Evolutionary conservation across 495 filamentous ascomycete species (phyloP).

Genomic region (Hypoxylon perforatum): DNA sequence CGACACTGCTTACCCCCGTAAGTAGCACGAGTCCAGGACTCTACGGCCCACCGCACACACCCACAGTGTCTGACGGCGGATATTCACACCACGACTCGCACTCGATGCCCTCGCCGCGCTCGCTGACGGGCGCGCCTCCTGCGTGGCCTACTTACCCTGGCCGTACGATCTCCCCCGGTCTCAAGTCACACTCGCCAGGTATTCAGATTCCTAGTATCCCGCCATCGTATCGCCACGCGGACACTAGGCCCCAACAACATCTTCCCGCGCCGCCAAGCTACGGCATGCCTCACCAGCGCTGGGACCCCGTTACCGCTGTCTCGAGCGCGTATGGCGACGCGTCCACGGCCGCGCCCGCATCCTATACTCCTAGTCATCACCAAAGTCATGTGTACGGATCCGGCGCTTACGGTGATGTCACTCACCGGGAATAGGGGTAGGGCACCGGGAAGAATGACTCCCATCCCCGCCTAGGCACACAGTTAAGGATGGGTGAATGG

Average conservation of each 20-base stretch:
- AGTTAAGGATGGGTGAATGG: conserved; percentile 10
- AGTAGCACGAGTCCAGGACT: conserved; percentile 49
- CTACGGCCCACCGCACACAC: conserved; percentile 53
- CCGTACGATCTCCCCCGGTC: conserved; percentile 52
- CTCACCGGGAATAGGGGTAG: conserved; percentile 51
- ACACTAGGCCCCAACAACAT: conserved; percentile 37
- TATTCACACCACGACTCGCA: conserved; percentile 54
- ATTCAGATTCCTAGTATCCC: conserved; percentile 48
- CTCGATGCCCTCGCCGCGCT: conserved; percentile 54
- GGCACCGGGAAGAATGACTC: neutral
- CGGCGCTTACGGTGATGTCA: conserved; percentile 54
- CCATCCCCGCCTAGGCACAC: too few species aligned
- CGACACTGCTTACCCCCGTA: conserved; percentile 47
- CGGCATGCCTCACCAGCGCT: conserved; percentile 38
- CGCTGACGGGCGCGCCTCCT: conserved; percentile 49
- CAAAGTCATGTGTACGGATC: conserved; percentile 54
- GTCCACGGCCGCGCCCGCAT: conserved; percentile 47
- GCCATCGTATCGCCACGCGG: conserved; percentile 37
- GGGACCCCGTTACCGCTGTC: conserved; percentile 42
- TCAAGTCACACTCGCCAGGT: conserved; percentile 53
- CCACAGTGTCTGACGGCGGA: conserved; percentile 48
- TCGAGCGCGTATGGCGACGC: conserved; percentile 53
- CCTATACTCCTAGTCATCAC: conserved; percentile 46
- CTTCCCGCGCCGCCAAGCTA: conserved; percentile 43
- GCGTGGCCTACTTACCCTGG: conserved; percentile 52